Evolutionary conservation across 108 stramenopile genomes (phyloP), one percentile per base, ranked within the genome.

Genomic region (Ochromonas danica): DNA sequence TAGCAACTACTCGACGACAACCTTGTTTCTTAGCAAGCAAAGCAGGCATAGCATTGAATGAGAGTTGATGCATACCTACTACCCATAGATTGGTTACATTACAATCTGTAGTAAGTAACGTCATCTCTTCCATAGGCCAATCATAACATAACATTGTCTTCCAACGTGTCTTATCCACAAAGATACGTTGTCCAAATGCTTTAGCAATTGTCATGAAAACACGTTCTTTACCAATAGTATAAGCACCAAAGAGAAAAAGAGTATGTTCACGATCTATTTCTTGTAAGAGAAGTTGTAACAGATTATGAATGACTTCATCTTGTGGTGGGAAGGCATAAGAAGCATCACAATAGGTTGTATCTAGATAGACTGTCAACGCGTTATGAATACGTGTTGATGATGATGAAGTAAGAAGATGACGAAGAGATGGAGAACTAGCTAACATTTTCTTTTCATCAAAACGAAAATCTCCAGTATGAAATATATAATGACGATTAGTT

Each of bases 121-220:
- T 25, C 25, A 35, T 31, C 10, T 67, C 63, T 31, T 22, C 17
- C 10, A 33, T 67, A 35, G 63, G 25, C 72, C 72, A 75, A 42
- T 75, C 72, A 75, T 75, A 75, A 41, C 72, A 75, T 10, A 27
- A 27, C 72, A 75, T 75, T 10, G 72, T 36, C 72, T 75, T 75
- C 36, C 40, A 42, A 14, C 72, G 72, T 42, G 72, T 75, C 3
- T 27, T 75, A 60, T 75, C 72, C 10, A 75, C 72, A 75, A 35
- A 60, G 28, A 75, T 31, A 14, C 33, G 14, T 31, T 10, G 22
- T 17, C 38, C 25, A 14, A 27, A 27, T 60, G 6, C 72, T 33
- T 75, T 6, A 45, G 72, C 72, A 33, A 75, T 33, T 30, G 72
- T 22, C 72, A 75, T 75, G 38, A 57, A 75, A 6, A 75, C 72